phyloP scores from a whole-genome alignment of 306 rosid species.

The Lathyrus oleraceus region DNA sequence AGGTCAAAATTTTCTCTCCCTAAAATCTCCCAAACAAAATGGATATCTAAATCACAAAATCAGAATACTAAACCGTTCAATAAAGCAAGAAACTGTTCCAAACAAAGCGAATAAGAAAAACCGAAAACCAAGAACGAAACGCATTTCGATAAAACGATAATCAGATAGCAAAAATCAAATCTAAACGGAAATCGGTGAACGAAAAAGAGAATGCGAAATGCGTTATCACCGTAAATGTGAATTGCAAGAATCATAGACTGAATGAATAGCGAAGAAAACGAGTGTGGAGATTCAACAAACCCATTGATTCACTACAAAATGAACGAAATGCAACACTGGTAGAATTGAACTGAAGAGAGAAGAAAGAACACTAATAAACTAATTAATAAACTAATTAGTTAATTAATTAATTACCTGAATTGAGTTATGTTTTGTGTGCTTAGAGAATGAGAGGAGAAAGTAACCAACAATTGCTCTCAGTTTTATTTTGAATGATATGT shows the following conservation, averaged over 20 bases:
- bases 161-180: constrained; percentile 2
- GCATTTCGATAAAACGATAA: not conserved
- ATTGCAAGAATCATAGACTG: not conserved
- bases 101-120: not conserved
- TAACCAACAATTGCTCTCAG: not conserved
- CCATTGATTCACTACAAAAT: not conserved
- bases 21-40: not conserved
- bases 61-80: not conserved
- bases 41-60: not conserved
- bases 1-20: no score
- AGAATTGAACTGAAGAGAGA: not conserved
- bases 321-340: not conserved
- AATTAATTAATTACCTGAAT: not conserved
- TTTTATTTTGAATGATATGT: not conserved
- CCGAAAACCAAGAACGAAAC: not conserved
- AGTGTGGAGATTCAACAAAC: not conserved
- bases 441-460: not conserved
- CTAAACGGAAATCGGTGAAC: not conserved
- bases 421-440: not conserved
- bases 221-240: not conserved
- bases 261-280: not conserved
- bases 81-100: not conserved
- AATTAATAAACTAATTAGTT: not conserved
- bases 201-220: not conserved
- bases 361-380: not conserved